phyloP scores from a whole-genome alignment of 2,329 filamentous ascomycete species.

The Microsporum canis region DNA sequence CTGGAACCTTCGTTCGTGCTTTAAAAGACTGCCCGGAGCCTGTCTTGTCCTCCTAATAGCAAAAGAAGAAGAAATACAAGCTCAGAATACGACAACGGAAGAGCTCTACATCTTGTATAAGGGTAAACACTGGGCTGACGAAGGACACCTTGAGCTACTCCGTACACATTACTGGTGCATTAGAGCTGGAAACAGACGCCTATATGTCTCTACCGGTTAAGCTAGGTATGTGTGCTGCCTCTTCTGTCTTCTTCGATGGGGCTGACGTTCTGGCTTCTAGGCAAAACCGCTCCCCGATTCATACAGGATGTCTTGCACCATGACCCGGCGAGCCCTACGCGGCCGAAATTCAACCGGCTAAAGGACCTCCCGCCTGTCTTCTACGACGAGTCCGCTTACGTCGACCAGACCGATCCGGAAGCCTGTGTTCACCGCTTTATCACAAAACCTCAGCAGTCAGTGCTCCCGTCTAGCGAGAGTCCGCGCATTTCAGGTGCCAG shows the following conservation, averaged over 20 bases:
- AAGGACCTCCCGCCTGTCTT: constrained; percentile 47
- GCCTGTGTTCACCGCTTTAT: constrained; percentile 52
- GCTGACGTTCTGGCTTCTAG: constrained; percentile 20
- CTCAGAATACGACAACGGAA: too few relatives aligned
- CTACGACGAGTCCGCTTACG: constrained; percentile 21
- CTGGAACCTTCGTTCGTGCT: neutral
- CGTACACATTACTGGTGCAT: neutral
- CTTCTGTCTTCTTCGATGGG: neutral
- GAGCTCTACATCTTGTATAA: neutral
- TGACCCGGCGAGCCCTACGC: constrained; percentile 33
- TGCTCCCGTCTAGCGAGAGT: constrained; percentile 33
- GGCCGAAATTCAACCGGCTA: constrained; percentile 44
- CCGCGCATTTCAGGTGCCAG: constrained; percentile 18
- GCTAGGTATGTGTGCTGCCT: neutral
- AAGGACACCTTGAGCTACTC: neutral
- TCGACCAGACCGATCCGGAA: constrained; percentile 26
- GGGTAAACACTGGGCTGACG: neutral
- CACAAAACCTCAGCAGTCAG: constrained; percentile 46
- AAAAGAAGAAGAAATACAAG: neutral
- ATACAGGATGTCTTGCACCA: constrained; percentile 37
- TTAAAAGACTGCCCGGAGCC: neutral
- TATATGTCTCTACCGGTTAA: constrained; percentile 1
- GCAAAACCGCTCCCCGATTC: constrained; percentile 42
- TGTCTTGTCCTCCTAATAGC: neutral
- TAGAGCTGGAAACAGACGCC: neutral